These are phyloP conservation scores for Tremella yokohamensis DNA, from an alignment of 768 basidiomycete species.

Conservation along the genomic window DNA sequence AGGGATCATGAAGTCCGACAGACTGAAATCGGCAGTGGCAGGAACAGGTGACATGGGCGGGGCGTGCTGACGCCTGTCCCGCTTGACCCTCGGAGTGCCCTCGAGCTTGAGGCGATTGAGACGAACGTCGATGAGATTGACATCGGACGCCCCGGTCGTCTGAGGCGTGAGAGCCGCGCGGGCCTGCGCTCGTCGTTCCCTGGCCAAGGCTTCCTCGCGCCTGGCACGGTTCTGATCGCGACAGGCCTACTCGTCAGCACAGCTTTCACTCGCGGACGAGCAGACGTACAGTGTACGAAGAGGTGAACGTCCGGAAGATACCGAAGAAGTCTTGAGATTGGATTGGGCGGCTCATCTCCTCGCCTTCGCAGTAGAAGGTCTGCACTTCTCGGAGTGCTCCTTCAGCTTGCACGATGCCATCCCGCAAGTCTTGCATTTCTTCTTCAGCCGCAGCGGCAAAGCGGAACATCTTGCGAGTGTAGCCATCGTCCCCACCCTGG, in stretches of 20 bases:
- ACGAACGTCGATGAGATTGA: conserved; percentile 45
- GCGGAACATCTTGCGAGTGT: conserved; percentile 85
- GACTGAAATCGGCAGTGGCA: conserved; percentile 25
- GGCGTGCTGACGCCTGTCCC: conserved; percentile 37
- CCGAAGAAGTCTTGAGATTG: conserved; percentile 84
- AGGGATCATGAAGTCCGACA: conserved; percentile 37
- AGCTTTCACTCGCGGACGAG: neutral
- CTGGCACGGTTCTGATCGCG: conserved; percentile 70
- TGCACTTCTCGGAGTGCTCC: conserved; percentile 78
- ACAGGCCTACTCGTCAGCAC: conserved; percentile 54
- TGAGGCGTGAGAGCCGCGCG: conserved; percentile 47
- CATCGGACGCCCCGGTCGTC: conserved; percentile 33
- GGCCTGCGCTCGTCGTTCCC: conserved; percentile 66
- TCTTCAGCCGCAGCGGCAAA: conserved; percentile 73
- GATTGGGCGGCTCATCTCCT: conserved; percentile 51
- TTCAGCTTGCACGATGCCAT: conserved; percentile 82
- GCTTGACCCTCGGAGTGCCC: conserved; percentile 48
- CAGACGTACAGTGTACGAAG: conserved; percentile 62
- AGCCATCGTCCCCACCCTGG: conserved; percentile 71
- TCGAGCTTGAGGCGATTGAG: conserved; percentile 46
- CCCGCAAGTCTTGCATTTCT: conserved; percentile 75
- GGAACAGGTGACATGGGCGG: conserved; percentile 38
- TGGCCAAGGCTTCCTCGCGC: conserved; percentile 66
- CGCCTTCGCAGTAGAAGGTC: conserved; percentile 89
- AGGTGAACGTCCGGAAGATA: conserved; percentile 94